Conservation (phyloP, 495 filamentous ascomycete genomes). For the Penicillium flavigenum region DNA sequence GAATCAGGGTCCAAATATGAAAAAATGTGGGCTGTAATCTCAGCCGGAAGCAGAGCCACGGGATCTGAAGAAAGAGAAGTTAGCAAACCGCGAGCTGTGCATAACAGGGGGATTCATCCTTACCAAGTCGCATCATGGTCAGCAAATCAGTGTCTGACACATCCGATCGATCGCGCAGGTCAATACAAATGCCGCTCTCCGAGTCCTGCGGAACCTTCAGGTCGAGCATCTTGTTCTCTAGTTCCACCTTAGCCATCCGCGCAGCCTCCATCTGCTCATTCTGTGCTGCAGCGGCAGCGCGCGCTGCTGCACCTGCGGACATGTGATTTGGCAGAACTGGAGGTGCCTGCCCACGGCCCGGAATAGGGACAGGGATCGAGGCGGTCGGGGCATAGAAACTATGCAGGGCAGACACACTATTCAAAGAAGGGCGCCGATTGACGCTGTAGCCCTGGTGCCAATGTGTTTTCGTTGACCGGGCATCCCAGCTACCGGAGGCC, state of each 20-base stretch:
- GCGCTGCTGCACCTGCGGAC: constrained; percentile 66
- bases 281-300: constrained; percentile 67
- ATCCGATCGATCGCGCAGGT: constrained; percentile 54
- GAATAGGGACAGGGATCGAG: constrained; percentile 34
- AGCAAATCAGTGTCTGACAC: constrained; percentile 42
- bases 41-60: constrained; percentile 61
- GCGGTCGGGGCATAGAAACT: constrained; percentile 40
- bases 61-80: constrained; percentile 55
- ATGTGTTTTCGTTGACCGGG: constrained; percentile 12
- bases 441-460: constrained; percentile 35
- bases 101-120: constrained; percentile 15
- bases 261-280: constrained; percentile 44
- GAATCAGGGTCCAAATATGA: constrained; percentile 67
- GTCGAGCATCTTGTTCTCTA: constrained; percentile 37
- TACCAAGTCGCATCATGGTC: constrained; percentile 42
- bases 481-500: constrained; percentile 26
- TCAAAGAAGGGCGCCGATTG: constrained; percentile 42
- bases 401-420: constrained; percentile 42
- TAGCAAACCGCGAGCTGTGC: neutral
- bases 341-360: constrained; percentile 40
- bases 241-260: constrained; percentile 41
- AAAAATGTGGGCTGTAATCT: constrained; percentile 72
- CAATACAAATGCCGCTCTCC: constrained; percentile 79
- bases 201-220: constrained; percentile 51
- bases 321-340: constrained; percentile 41